These are phyloP conservation scores for Galerina marginata DNA, from an alignment of 768 basidiomycete species.

Conservation along the genomic window DNA sequence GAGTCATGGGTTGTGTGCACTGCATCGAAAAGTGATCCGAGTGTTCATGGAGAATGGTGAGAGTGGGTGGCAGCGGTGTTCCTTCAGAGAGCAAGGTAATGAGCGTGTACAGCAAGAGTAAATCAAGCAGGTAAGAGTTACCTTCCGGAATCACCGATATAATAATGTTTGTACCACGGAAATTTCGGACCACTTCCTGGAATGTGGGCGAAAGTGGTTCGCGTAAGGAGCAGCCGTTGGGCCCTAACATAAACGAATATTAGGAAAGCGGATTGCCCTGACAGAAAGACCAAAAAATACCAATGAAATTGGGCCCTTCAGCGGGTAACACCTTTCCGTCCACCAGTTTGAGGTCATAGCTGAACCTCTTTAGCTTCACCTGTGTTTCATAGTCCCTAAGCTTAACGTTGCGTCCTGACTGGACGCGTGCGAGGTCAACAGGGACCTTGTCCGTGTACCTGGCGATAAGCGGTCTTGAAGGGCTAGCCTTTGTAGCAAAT, in stretches of 20 bases:
- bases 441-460: background rate
- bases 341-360: background rate
- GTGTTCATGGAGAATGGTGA: constrained; percentile 1
- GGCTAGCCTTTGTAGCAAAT: background rate
- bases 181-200: background rate
- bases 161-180: background rate
- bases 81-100: background rate
- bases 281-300: background rate
- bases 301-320: background rate
- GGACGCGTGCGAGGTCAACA: background rate
- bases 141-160: background rate
- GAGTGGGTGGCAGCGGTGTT: background rate
- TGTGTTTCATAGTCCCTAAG: constrained; percentile 5
- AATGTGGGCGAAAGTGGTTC: background rate
- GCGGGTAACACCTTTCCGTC: background rate
- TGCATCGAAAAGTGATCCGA: constrained; percentile 1
- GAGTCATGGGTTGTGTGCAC: constrained; percentile 1
- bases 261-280: background rate
- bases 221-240: constrained; percentile 1
- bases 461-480: background rate
- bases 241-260: background rate
- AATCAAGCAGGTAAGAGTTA: too few relatives aligned
- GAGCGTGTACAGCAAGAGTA: too few relatives aligned
- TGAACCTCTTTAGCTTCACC: background rate
- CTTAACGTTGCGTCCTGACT: background rate